A percentile compares a stretch with the other conserved stretches of the same genome.
These are phyloP conservation scores for Geotrichum siamense DNA, from an alignment of 1,139 yeast species.

Conservation along the genomic window DNA sequence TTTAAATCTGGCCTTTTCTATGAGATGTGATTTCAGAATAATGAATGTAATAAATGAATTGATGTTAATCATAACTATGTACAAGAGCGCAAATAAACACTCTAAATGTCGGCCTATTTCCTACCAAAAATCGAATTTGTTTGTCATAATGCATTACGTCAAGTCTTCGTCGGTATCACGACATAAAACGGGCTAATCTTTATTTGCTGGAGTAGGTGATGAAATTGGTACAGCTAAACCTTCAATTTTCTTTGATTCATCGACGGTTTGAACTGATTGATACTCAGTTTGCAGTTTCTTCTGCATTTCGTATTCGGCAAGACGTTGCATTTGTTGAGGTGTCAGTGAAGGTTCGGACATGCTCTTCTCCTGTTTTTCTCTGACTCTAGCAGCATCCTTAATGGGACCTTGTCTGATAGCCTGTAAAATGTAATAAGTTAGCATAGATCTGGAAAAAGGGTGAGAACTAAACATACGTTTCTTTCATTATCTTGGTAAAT, in stretches of 20 bases:
- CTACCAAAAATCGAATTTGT: too few relatives aligned
- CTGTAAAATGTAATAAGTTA: too few relatives aligned
- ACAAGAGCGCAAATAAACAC: background rate
- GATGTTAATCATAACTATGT: background rate
- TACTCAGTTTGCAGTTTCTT: conserved; percentile 56
- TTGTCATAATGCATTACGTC: too few relatives aligned
- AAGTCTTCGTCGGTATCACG: background rate
- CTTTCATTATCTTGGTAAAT: conserved; percentile 60
- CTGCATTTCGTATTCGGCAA: conserved; percentile 70
- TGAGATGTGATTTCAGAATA: too few relatives aligned
- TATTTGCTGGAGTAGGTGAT: background rate
- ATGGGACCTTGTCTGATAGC: conserved; percentile 74
- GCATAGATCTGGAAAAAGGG: too few relatives aligned
- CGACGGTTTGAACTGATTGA: conserved; percentile 59
- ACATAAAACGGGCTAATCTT: too few relatives aligned
- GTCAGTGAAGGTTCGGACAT: conserved; percentile 31
- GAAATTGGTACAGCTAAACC: conserved; percentile 14
- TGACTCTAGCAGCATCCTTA: conserved; percentile 60
- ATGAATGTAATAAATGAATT: background rate
- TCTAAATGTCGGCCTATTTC: too few relatives aligned
- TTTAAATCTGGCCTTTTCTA: too few relatives aligned
- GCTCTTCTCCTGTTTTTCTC: conserved; percentile 41
- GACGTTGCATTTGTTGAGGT: conserved; percentile 47
- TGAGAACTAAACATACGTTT: conserved; percentile 35
- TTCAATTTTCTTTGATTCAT: conserved; percentile 10